Percentiles rank a stretch among this genome's conserved stretches.
Conservation (phyloP, 176 grass and related monocot genomes). For the Oryza officinalis region DNA sequence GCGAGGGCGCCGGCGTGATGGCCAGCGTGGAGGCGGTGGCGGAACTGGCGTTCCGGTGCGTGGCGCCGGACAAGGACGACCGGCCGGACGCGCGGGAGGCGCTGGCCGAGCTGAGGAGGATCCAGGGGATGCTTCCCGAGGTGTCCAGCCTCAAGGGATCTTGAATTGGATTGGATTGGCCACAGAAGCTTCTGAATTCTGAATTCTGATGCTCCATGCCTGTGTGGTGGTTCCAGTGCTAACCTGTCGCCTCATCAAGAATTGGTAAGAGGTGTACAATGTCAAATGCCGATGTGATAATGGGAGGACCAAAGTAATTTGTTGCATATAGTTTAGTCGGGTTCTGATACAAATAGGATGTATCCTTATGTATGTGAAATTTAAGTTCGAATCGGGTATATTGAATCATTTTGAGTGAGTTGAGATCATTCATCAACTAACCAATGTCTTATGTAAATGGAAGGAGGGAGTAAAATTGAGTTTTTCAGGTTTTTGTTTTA, state of each 20-base stretch:
- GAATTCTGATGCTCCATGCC: neutral
- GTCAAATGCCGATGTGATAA: slow-evolving; percentile 20
- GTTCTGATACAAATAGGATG: neutral
- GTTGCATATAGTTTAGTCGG: neutral
- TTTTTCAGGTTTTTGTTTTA: too few species aligned
- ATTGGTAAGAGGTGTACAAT: neutral
- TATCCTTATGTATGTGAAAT: neutral
- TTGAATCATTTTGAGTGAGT: neutral
- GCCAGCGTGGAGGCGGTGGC: slow-evolving; percentile 65
- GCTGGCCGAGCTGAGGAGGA: slow-evolving; percentile 70
- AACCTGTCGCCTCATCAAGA: neutral
- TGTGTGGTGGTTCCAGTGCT: neutral
- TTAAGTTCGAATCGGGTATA: neutral
- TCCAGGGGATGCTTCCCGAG: slow-evolving; percentile 58
- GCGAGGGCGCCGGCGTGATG: slow-evolving; percentile 50
- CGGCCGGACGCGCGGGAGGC: slow-evolving; percentile 73
- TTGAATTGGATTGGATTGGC: neutral
- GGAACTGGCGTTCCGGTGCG: slow-evolving; percentile 91
- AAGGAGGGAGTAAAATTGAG: too few species aligned
- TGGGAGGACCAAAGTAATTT: neutral
- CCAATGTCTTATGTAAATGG: too few species aligned
- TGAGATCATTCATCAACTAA: too few species aligned
- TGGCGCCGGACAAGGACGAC: slow-evolving; percentile 92
- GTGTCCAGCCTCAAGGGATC: slow-evolving; percentile 24
- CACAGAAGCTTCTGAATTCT: neutral